A percentile compares a stretch with the other conserved stretches of the same genome.
Evolutionary conservation across 108 stramenopile species (phyloP).

Genomic region (Cyclotella cryptica): DNA sequence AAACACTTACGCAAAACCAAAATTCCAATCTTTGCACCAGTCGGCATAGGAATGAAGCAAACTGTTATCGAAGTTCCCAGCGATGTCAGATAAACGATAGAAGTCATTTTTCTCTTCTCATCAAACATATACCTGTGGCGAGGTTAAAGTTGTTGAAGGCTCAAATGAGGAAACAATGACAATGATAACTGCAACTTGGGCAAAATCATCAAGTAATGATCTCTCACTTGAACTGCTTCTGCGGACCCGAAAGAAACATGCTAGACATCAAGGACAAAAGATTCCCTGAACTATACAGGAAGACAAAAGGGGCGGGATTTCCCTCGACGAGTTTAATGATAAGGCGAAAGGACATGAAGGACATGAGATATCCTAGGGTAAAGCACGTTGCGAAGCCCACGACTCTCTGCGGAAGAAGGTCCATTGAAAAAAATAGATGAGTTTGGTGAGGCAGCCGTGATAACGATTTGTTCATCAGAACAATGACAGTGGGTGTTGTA

Average conservation of each 20-base stretch:
- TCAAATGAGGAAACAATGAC: conserved; percentile 39
- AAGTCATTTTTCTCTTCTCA: conserved; percentile 63
- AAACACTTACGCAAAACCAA: conserved; percentile 54
- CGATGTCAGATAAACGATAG: conserved; percentile 73
- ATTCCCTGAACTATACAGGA: conserved; percentile 69
- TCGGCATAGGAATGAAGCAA: conserved; percentile 73
- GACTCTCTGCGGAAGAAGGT: conserved; percentile 37
- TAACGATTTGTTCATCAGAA: neutral
- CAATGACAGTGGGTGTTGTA: neutral
- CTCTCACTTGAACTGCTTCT: conserved; percentile 54
- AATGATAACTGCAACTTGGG: neutral
- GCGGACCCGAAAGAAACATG: conserved; percentile 50
- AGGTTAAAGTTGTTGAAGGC: neutral
- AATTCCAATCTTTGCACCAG: conserved; percentile 56
- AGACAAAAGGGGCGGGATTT: conserved; percentile 84
- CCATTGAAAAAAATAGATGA: conserved; percentile 1
- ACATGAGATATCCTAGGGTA: conserved; percentile 79
- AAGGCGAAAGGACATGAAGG: conserved; percentile 81
- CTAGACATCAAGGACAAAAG: conserved; percentile 34
- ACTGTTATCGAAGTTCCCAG: conserved; percentile 66
- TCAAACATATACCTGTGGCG: conserved; percentile 76
- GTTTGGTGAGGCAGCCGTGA: too few relatives aligned
- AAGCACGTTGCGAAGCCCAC: conserved; percentile 79
- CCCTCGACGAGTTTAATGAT: conserved; percentile 82
- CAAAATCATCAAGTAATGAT: conserved; percentile 30